These are phyloP conservation scores for Marchantia paleacea DNA, from an alignment of 225 moss, liverwort and hornwort genomes.

Conservation along the genomic window DNA sequence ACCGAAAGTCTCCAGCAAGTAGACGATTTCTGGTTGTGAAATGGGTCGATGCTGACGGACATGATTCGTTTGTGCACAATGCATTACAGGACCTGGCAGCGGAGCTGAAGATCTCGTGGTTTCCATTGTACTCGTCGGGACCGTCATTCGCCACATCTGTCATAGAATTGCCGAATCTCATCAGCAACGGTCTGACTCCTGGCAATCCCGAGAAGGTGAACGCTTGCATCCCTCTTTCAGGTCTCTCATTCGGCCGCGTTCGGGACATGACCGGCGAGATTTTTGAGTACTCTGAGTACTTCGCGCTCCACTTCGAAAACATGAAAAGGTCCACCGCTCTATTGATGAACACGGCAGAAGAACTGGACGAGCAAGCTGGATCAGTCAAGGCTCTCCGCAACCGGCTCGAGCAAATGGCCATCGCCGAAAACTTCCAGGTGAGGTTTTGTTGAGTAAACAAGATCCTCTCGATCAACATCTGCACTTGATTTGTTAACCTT, in stretches of 20 bases:
- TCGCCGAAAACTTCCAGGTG: constrained; percentile 13
- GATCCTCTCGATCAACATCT: too few relatives aligned
- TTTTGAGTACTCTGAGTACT: constrained; percentile 2
- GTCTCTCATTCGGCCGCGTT: constrained; percentile 26
- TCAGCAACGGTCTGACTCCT: constrained; percentile 15
- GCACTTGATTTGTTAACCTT: too few relatives aligned
- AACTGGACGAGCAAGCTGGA: constrained; percentile 28
- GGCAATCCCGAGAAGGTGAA: constrained; percentile 6
- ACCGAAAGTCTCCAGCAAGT: not conserved
- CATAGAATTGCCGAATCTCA: constrained; percentile 10
- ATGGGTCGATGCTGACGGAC: not conserved
- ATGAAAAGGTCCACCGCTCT: constrained; percentile 22
- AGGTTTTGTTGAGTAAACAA: not conserved
- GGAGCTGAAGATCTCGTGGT: constrained; percentile 37
- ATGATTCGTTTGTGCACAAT: not conserved
- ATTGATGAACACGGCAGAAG: constrained; percentile 35
- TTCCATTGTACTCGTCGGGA: constrained; percentile 19
- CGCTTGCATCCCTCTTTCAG: constrained; percentile 17
- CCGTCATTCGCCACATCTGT: not conserved
- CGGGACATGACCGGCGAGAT: constrained; percentile 24
- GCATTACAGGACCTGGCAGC: constrained; percentile 29
- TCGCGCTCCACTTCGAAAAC: not conserved
- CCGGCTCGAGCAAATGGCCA: constrained; percentile 11
- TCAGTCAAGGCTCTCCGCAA: constrained; percentile 1
- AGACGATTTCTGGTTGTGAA: too few relatives aligned